A percentile compares a stretch with the other conserved stretches of the same genome.
phyloP scores from a whole-genome alignment of 2,329 filamentous ascomycete genomes.

The Beauveria sp. region DNA sequence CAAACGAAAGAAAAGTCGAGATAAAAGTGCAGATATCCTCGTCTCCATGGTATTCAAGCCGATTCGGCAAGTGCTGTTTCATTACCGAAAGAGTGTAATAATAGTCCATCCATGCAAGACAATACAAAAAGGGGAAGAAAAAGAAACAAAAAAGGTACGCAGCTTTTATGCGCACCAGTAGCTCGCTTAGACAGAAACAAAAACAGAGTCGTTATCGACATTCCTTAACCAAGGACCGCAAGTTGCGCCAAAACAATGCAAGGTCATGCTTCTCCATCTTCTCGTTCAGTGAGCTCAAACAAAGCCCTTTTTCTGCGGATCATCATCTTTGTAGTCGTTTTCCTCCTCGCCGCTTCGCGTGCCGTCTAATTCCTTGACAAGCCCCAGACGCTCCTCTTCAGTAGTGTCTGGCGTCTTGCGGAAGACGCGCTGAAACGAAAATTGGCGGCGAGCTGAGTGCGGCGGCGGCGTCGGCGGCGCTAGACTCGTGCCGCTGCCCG shows the following conservation, averaged over 20 bases:
- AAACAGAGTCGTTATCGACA: neutral
- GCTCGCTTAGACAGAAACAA: neutral
- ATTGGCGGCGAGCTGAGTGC: slow-evolving; percentile 63
- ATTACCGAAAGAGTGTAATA: neutral
- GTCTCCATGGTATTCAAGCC: neutral
- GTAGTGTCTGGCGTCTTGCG: slow-evolving; percentile 44
- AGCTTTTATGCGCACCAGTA: neutral
- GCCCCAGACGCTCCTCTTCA: slow-evolving; percentile 74
- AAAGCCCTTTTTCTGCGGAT: neutral
- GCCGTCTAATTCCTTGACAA: slow-evolving; percentile 65
- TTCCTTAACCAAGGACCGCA: neutral
- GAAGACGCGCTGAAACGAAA: slow-evolving; percentile 88
- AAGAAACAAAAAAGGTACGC: neutral
- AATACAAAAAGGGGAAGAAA: neutral
- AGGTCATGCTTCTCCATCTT: neutral
- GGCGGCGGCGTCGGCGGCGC: slow-evolving; percentile 58
- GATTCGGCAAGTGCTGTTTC: neutral
- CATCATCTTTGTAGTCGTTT: neutral
- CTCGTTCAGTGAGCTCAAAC: neutral
- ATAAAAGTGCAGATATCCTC: neutral
- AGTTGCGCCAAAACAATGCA: slow-evolving; percentile 6
- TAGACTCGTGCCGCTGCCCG: slow-evolving; percentile 31
- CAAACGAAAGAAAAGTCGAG: neutral
- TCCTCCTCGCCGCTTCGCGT: slow-evolving; percentile 13
- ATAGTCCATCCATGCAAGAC: neutral